Evolutionary conservation across 805 yeast genomes (phyloP).

Genomic region (Starmerella stigmatis): DNA sequence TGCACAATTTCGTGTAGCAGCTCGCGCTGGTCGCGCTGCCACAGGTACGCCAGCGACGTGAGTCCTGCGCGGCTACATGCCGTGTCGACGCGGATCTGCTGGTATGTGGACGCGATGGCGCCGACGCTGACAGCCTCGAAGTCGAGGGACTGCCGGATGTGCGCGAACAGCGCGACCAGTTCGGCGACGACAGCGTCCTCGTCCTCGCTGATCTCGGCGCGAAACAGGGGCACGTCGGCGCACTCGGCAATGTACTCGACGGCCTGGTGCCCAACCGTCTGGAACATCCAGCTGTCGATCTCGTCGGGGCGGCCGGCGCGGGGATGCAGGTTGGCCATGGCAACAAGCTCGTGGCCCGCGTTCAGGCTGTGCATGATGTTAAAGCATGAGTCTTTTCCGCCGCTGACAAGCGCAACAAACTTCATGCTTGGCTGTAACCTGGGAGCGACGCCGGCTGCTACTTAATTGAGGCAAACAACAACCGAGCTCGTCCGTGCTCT

Average conservation of each 20-base stretch:
- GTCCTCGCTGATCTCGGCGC: slow-evolving; percentile 60
- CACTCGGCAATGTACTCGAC: slow-evolving; percentile 57
- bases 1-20: slow-evolving; percentile 73
- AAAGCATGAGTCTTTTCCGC: slow-evolving; percentile 93
- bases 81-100: slow-evolving; percentile 83
- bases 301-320: slow-evolving; percentile 41
- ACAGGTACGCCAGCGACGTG: slow-evolving; percentile 61
- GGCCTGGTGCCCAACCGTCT: slow-evolving; percentile 87
- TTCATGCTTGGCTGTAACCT: too few species aligned
- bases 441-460: not conserved
- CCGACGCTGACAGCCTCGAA: slow-evolving; percentile 86
- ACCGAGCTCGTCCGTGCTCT: too few species aligned
- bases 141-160: slow-evolving; percentile 53
- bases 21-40: slow-evolving; percentile 80
- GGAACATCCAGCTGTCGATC: slow-evolving; percentile 92
- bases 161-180: slow-evolving; percentile 43
- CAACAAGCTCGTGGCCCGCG: slow-evolving; percentile 75
- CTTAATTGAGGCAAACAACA: not conserved
- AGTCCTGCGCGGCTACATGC: slow-evolving; percentile 69
- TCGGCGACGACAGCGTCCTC: slow-evolving; percentile 82
- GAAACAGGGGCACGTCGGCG: slow-evolving; percentile 67
- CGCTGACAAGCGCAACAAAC: slow-evolving; percentile 82
- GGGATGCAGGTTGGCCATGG: slow-evolving; percentile 77
- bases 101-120: slow-evolving; percentile 91
- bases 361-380: slow-evolving; percentile 77